Evolutionary conservation across 768 basidiomycete species (phyloP), one percentile per base, ranked within the genome.

Genomic region (Calvatia gigantea): DNA sequence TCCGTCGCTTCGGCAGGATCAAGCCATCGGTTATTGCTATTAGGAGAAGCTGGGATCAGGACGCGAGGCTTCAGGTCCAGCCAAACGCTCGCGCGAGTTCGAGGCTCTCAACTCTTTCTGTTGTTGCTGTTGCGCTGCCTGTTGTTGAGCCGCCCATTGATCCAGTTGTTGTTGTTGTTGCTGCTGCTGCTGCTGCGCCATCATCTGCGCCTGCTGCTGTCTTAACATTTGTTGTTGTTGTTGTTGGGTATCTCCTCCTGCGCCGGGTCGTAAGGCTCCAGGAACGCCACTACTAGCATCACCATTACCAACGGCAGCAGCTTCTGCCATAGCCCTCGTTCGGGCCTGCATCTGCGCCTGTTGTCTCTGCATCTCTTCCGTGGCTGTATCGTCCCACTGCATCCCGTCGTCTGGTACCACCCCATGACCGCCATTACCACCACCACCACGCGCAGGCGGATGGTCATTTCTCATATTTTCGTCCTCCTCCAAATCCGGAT

Each of bases 301-400:
- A n/a, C 12, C 23, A 9, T 19, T 27, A 11, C 17, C 39, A 21
- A 15, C 27, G 19, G 51, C 17, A 33, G 39, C 51, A 25, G 19
- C 48, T 23, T 49, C 32, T 14, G 33, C 33, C 1, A 21, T 49
- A 17, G 33, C 17, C 17, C n/a, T 57, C 65, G 54, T 51, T 62
- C 35, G 38, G 52, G 38, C 54, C 53, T 72, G 70, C 45, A 65
- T 69, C 51, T 52, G 60, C 51, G 59, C 60, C 42, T 66, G 67
- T 56, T 67, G 68, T 41, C 66, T 60, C 45, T 71, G 68, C 41
- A 68, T 67, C 29, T 78, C 75, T 51, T 80, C 82, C 2, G 81
- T 84, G 9, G 76, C 79, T 33, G 75, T 70, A 51, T 92, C 89
- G 45, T 94, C 92, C 94, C 94, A 95, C 57, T 81, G 80, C 83